phyloP scores from a whole-genome alignment of 73 alveolate genomes.

The Halteria grandinella region DNA sequence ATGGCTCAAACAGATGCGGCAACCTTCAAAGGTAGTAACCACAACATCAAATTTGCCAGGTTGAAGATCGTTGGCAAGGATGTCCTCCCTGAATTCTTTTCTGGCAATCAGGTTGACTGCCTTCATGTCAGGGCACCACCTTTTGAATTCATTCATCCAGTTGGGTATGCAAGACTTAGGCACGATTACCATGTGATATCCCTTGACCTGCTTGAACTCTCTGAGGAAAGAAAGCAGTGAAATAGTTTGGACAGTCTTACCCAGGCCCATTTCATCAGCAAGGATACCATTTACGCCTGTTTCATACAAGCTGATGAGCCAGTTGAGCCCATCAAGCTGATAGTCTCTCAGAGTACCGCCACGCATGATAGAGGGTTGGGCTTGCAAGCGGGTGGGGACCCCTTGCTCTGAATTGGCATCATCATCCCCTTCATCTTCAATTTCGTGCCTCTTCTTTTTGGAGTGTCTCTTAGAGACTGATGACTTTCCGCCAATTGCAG shows the following conservation, averaged over 20 bases:
- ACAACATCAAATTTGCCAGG: slow-evolving; percentile 95
- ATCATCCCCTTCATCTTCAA: slow-evolving; percentile 45
- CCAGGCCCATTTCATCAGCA: slow-evolving; percentile 93
- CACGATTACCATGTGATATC: slow-evolving; percentile 85
- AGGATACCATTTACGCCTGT: slow-evolving; percentile 56
- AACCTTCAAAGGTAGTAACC: slow-evolving; percentile 97
- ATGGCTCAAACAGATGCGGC: slow-evolving; percentile 84
- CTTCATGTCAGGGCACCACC: slow-evolving; percentile 92
- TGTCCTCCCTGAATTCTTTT: slow-evolving; percentile 95
- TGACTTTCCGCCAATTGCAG: slow-evolving; percentile 45
- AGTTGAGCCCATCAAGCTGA: slow-evolving; percentile 72
- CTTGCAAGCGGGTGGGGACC: slow-evolving; percentile 55
- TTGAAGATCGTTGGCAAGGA: slow-evolving; percentile 73
- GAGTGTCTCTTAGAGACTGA: slow-evolving; percentile 56
- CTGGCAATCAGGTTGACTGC: slow-evolving; percentile 93
- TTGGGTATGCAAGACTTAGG: slow-evolving; percentile 97
- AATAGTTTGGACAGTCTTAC: slow-evolving; percentile 86
- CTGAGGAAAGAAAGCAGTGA: slow-evolving; percentile 71
- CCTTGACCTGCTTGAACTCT: slow-evolving; percentile 68
- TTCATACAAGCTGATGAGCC: slow-evolving; percentile 65
- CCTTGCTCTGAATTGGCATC: slow-evolving; percentile 53
- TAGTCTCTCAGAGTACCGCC: slow-evolving; percentile 79
- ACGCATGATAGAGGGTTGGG: slow-evolving; percentile 51
- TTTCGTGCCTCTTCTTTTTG: slow-evolving; percentile 10
- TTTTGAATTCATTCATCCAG: slow-evolving; percentile 94